phyloP scores from a whole-genome alignment of 164 flowering plant genomes.

The Paratinospora sagittata region DNA sequence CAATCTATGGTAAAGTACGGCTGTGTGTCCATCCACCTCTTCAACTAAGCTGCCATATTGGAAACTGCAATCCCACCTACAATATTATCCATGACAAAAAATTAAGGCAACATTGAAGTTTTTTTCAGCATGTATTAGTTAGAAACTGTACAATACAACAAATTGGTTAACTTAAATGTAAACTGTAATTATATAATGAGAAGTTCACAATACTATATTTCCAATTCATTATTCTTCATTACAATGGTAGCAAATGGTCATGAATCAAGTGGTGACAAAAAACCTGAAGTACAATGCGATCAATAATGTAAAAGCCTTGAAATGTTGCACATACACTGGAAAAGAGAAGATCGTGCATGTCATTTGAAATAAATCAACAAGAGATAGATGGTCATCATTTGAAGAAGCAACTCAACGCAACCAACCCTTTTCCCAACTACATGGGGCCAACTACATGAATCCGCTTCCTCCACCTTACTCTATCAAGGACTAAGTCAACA shows the following conservation, averaged over 20 bases:
- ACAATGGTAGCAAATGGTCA: not conserved
- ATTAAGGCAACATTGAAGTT: no score
- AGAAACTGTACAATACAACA: no score
- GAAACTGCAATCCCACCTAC: conserved; percentile 98
- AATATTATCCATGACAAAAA: conserved; percentile 13
- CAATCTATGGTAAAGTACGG: conserved; percentile 87
- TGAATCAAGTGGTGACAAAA: not conserved
- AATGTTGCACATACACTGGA: no score
- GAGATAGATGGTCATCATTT: not conserved
- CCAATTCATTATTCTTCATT: not conserved
- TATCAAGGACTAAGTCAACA: no score
- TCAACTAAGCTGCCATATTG: conserved; percentile 96
- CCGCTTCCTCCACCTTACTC: no score
- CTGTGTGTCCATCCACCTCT: conserved; percentile 99
- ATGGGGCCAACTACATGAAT: no score
- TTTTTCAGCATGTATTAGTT: no score
- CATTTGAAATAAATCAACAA: not conserved
- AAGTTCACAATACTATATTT: not conserved
- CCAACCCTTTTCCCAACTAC: no score
- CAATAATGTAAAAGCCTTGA: no score
- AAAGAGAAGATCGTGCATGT: not conserved
- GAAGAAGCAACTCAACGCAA: not conserved
- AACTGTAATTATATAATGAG: not conserved
- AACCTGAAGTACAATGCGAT: not conserved
- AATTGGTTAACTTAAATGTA: not conserved